These are phyloP conservation scores for Rutstroemia sp. DNA, from an alignment of 2,329 filamentous ascomycete genomes.

Conservation along the genomic window DNA sequence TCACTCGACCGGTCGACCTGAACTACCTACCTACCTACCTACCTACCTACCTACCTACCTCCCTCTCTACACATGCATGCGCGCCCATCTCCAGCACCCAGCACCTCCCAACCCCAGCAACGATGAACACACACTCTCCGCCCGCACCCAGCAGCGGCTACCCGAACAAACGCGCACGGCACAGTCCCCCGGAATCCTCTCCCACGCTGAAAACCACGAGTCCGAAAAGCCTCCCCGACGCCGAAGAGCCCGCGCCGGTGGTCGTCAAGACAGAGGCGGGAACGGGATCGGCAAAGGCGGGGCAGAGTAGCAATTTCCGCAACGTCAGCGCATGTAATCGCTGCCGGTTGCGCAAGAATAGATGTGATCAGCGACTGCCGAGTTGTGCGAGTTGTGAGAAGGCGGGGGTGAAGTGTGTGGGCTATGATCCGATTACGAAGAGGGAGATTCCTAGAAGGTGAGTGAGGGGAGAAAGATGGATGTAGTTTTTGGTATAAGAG, in stretches of 20 bases:
- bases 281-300: constrained; percentile 25
- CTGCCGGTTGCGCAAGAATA: constrained; percentile 85
- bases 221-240: constrained; percentile 13
- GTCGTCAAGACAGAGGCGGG: constrained; percentile 4
- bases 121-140: constrained; percentile 42
- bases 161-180: constrained; percentile 51
- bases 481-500: not conserved
- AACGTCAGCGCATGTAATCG: constrained; percentile 94
- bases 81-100: not conserved
- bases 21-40: not conserved
- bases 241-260: constrained; percentile 15
- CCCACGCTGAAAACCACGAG: constrained; percentile 18
- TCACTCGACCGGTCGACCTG: too few relatives aligned
- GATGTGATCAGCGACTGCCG: constrained; percentile 88
- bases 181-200: constrained; percentile 38
- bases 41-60: not conserved
- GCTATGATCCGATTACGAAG: constrained; percentile 95
- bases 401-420: constrained; percentile 83
- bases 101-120: not conserved
- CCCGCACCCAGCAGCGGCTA: constrained; percentile 36
- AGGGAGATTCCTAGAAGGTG: constrained; percentile 79
- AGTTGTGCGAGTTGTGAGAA: constrained; percentile 90
- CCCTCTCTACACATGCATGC: not conserved
- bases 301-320: constrained; percentile 62
- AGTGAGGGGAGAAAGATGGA: constrained; percentile 11